phyloP scores from a whole-genome alignment of 2,329 filamentous ascomycete genomes.

The Ascomycota sp. region DNA sequence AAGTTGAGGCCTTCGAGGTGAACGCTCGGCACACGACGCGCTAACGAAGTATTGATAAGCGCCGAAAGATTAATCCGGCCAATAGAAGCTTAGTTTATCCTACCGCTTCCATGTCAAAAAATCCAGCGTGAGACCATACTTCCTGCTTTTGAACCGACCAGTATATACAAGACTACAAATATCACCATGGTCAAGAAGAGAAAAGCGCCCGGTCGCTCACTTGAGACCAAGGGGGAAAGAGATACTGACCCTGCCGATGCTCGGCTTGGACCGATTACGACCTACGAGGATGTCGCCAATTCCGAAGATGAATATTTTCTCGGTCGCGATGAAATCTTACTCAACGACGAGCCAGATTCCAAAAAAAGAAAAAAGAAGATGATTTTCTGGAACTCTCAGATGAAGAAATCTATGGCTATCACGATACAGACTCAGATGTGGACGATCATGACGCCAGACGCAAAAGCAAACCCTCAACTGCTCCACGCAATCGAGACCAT shows the following conservation, averaged over 20 bases:
- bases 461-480: conserved; percentile 4
- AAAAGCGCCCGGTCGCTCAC: conserved; percentile 38
- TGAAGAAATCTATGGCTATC: conserved; percentile 36
- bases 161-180: too few species aligned
- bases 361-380: conserved; percentile 58
- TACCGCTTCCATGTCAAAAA: too few species aligned
- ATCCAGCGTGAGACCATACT: too few species aligned
- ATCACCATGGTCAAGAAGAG: conserved; percentile 42
- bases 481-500: conserved; percentile 16
- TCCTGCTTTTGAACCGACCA: too few species aligned
- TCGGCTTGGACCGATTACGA: conserved; percentile 37
- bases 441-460: conserved; percentile 21
- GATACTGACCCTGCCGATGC: conserved; percentile 37
- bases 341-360: conserved; percentile 61
- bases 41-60: too few species aligned
- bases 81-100: too few species aligned
- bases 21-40: too few species aligned
- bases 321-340: conserved; percentile 64
- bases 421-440: conserved; percentile 21
- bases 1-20: too few species aligned
- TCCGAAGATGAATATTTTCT: conserved; percentile 88
- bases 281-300: conserved; percentile 72
- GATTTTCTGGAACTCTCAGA: conserved; percentile 45
- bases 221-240: conserved; percentile 27
- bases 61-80: too few species aligned